Base-by-base conservation (phyloP, 2,329 filamentous ascomycete species). In the Exophiala alcalophila region DNA sequence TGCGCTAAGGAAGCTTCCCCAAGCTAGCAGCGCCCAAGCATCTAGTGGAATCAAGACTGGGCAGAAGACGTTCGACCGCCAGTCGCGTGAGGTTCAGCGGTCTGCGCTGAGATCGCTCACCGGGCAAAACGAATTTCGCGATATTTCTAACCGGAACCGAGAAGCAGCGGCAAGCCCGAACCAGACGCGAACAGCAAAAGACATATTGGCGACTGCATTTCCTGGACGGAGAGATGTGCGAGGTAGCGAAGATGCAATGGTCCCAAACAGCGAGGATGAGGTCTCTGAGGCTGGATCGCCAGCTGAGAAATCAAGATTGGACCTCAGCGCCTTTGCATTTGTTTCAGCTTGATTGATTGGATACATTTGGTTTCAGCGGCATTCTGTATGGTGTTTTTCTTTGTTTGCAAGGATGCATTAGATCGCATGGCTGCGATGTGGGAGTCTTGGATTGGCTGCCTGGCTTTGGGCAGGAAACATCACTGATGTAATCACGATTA, bases 181-280 rank as follows among this genome's bases (percentile, higher is more conserved):
- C 14, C 16, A n/a, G 9, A 34, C 25, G 11, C 9, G 25, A 10
- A 10, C n/a, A n/a, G n/a, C n/a, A n/a, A n/a, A n/a, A n/a, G n/a
- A n/a, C n/a, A n/a, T n/a, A n/a, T n/a, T n/a, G n/a, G n/a, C n/a
- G n/a, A n/a, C n/a, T n/a, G n/a, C n/a, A n/a, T n/a, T n/a, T n/a
- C n/a, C n/a, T n/a, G n/a, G n/a, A n/a, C n/a, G n/a, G 26, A 19
- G 19, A 20, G 24, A 21, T 3, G 25, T 39, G 4, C 44, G 21
- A 30, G 74, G 74, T 2, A 77, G 74, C 46, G 74, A 77, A 52
- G 74, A 77, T 51, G 54, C 69, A 25, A 68, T 77, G 14, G 57
- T 75, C 26, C 71, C 70, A 14, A 65, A 71, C 43, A 76, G 71
- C 35, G 73, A 76, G 28, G 70, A 69, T 21, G 57, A 58, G 32